Evolutionary conservation across 257 asterid species (phyloP).

Genomic region (Leptodermis oblonga): DNA sequence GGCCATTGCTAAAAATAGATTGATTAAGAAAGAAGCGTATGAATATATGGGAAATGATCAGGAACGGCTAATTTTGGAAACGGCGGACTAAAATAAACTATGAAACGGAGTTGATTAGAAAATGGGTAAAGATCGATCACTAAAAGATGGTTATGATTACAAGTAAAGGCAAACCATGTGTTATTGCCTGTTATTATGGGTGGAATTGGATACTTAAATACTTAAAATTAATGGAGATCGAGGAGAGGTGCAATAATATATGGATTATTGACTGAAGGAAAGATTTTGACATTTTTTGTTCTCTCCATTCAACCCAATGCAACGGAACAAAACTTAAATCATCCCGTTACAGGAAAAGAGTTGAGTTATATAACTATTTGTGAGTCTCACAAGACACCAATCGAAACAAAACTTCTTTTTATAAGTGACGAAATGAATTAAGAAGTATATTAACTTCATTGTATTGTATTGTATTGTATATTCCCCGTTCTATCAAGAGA

Average conservation of each 20-base stretch:
- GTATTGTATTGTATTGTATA: too few species aligned
- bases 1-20: background rate
- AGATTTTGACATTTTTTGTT: slow-evolving; percentile 37
- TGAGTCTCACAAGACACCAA: too few species aligned
- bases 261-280: background rate
- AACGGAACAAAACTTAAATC: background rate
- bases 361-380: too few species aligned
- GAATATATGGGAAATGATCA: background rate
- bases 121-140: slow-evolving; percentile 15
- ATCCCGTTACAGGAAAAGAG: too few species aligned
- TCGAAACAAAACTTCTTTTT: too few species aligned
- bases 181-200: slow-evolving; percentile 33
- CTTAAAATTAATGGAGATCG: background rate
- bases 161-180: slow-evolving; percentile 59
- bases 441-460: too few species aligned
- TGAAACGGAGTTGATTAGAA: slow-evolving; percentile 27
- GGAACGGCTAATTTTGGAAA: too few species aligned
- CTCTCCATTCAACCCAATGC: background rate
- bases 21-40: background rate
- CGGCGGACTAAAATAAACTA: slow-evolving; percentile 6
- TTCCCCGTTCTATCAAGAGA: too few species aligned
- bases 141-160: slow-evolving; percentile 20
- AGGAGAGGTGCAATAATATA: background rate
- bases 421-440: too few species aligned
- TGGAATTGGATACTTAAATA: slow-evolving; percentile 26